Conservation (phyloP, 176 grass and related monocot genomes). For the Zoysia pacifica region DNA sequence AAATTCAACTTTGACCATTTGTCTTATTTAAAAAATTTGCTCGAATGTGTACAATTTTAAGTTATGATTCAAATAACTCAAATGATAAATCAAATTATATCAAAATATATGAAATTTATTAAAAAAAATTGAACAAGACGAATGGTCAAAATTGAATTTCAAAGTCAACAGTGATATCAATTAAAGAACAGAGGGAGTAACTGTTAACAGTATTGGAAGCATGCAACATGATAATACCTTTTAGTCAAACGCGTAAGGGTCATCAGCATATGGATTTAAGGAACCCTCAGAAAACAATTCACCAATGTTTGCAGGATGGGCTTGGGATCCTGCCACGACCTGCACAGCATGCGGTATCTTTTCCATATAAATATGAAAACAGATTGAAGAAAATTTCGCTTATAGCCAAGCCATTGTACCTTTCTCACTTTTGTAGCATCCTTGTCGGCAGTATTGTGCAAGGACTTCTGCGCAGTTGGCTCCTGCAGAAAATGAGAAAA, state of each 20-base stretch:
- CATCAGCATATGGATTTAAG: constrained; percentile 93
- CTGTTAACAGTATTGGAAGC: constrained; percentile 6
- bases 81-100: too few species aligned
- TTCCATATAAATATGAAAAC: constrained; percentile 4
- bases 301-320: constrained; percentile 67
- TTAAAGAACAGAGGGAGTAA: not conserved
- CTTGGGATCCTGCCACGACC: constrained; percentile 55
- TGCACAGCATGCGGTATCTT: constrained; percentile 25
- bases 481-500: constrained; percentile 55
- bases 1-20: too few species aligned
- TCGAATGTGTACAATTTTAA: too few species aligned
- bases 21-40: too few species aligned
- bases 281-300: constrained; percentile 95
- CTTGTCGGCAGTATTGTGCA: constrained; percentile 53
- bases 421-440: constrained; percentile 58
- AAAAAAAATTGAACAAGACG: too few species aligned
- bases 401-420: constrained; percentile 41
- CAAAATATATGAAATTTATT: too few species aligned
- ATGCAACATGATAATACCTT: constrained; percentile 47
- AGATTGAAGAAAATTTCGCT: constrained; percentile 19
- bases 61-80: too few species aligned
- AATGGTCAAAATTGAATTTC: too few species aligned
- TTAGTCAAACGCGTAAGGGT: constrained; percentile 94
- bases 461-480: constrained; percentile 57
- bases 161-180: too few species aligned